Conservation (phyloP, 176 grass and related monocot species). For the Urochloa ruziziensis region DNA sequence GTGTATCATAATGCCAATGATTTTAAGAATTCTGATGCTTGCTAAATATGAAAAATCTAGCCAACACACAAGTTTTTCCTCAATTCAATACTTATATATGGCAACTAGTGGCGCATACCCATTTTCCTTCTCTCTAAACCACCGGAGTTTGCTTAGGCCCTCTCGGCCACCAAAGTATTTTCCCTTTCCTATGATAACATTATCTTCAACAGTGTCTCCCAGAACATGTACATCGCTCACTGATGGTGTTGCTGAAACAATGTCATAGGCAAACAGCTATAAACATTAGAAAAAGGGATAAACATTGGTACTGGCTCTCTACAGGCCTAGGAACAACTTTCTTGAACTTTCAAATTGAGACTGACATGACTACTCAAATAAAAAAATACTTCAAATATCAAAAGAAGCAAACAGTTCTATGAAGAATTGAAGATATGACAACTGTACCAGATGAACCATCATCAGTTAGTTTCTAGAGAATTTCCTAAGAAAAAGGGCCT, state of each 20-base stretch:
- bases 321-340: conserved; percentile 8
- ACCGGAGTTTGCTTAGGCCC: conserved; percentile 81
- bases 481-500: not conserved
- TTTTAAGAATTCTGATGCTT: conserved; percentile 8
- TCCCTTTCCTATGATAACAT: conserved; percentile 59
- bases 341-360: conserved; percentile 21
- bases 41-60: conserved; percentile 5
- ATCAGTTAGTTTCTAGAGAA: conserved; percentile 1
- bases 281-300: conserved; percentile 12
- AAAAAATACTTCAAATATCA: not conserved
- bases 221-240: conserved; percentile 71
- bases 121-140: conserved; percentile 82
- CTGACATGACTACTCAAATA: conserved; percentile 1
- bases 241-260: conserved; percentile 85
- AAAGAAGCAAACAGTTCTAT: conserved; percentile 16
- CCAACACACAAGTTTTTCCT: not conserved
- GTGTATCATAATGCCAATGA: not conserved
- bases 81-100: conserved; percentile 1
- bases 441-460: conserved; percentile 25
- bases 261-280: conserved; percentile 25
- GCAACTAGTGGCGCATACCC: conserved; percentile 48
- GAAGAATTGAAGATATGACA: conserved; percentile 11
- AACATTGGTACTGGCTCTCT: not conserved
- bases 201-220: conserved; percentile 86
- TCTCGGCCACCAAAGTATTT: conserved; percentile 95